Evolutionary conservation across 2,329 filamentous ascomycete species (phyloP), one percentile per base, ranked within the genome.

Genomic region (Sclerotinia nivalis): DNA sequence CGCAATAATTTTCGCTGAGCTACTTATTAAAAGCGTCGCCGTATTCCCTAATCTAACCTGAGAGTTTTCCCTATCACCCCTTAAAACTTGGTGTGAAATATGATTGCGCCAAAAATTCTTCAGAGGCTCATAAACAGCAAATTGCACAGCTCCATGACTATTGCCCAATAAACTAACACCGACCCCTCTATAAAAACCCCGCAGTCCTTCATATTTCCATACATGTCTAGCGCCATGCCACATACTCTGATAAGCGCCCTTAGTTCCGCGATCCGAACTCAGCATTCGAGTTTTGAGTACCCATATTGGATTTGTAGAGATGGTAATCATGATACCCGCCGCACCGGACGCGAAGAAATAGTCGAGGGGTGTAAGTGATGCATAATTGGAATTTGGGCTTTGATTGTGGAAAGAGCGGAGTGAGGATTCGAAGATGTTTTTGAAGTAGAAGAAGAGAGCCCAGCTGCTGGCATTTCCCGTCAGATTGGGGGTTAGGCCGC

Each of bases 281-380:
- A 98, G 84, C 93, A 99, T 98, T 73, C 96, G 91, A 12, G 95
- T 98, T 84, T 98, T 98, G 79, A 99, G 89, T 3, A 99, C 96
- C 96, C 96, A 99, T 76, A 99, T 90, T 2, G 96, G 96, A 79
- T 98, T 98, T 43, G 96, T 98, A 74, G 95, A 85, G 43, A 92
- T 82, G 56, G 94, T 91, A 1, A 93, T 97, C 54, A 92, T 80
- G 25, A 91, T 84, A 43, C 95, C 94, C 73, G 86, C 83, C 40
- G 85, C 77, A n/a, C 83, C 91, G 47, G 92, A 94, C 5, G 93
- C 88, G 60, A 91, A 76, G 79, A 97, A 95, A 82, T 94, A 97
- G 80, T 97, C 93, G 37, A 84, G 71, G 10, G 77, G 75, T 10
- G 74, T 72, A 37, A 77, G 75, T 31, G 25, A 37, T 25, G 49